Evolutionary conservation across 352 stramenopile genomes (phyloP).

Genomic region (Thraustotheca clavata): DNA sequence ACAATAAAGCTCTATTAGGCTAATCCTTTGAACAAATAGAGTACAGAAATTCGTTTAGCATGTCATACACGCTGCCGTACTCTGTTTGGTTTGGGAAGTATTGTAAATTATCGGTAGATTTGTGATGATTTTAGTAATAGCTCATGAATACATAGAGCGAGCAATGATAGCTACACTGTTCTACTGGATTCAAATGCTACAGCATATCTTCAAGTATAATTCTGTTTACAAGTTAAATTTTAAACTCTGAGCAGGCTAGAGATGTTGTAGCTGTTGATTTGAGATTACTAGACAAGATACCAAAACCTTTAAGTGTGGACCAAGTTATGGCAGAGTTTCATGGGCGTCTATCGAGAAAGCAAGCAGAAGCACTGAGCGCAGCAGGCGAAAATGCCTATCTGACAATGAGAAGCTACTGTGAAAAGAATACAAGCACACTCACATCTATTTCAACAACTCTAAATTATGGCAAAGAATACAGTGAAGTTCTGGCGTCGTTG

Average conservation of each 20-base stretch:
- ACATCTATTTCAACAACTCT: slow-evolving; percentile 70
- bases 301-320: slow-evolving; percentile 55
- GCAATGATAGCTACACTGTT: slow-evolving; percentile 35
- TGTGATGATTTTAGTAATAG: not conserved
- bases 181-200: slow-evolving; percentile 34
- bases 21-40: not conserved
- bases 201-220: slow-evolving; percentile 30
- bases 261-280: slow-evolving; percentile 59
- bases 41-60: slow-evolving; percentile 32
- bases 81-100: slow-evolving; percentile 27
- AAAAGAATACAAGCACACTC: slow-evolving; percentile 58
- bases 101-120: slow-evolving; percentile 28
- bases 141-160: slow-evolving; percentile 16
- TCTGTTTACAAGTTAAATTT: not conserved
- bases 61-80: slow-evolving; percentile 30
- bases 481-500: slow-evolving; percentile 38
- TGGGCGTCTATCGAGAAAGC: slow-evolving; percentile 47
- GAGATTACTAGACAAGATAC: slow-evolving; percentile 49
- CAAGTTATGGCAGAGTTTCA: slow-evolving; percentile 60
- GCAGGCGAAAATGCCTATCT: slow-evolving; percentile 47
- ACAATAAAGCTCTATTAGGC: not conserved
- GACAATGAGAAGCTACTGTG: slow-evolving; percentile 52
- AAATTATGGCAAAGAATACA: slow-evolving; percentile 60
- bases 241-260: slow-evolving; percentile 23
- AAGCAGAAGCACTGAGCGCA: slow-evolving; percentile 40